phyloP scores from a whole-genome alignment of 1,284 basidiomycete genomes.

The Ganoderma sinense region DNA sequence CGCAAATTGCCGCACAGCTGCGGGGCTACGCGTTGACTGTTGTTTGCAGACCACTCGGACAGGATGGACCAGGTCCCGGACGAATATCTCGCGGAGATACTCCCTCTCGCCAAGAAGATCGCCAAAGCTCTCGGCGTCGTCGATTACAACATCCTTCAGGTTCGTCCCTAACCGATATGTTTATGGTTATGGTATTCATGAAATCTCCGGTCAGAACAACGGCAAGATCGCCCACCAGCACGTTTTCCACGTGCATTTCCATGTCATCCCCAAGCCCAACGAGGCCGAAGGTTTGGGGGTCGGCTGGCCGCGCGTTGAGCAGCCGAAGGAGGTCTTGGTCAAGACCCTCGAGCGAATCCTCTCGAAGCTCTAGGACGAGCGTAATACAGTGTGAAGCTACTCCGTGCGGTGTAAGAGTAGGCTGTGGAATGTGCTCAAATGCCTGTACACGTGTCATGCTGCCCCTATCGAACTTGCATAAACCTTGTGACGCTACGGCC shows the following conservation, averaged over 20 bases:
- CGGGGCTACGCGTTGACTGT: not conserved
- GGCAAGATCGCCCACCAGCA: slow-evolving; percentile 84
- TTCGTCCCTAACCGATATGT: slow-evolving; percentile 21
- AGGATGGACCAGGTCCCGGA: slow-evolving; percentile 86
- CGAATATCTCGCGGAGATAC: slow-evolving; percentile 73
- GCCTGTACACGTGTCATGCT: not conserved
- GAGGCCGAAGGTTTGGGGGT: slow-evolving; percentile 77
- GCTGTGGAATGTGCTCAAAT: not conserved
- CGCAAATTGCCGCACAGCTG: slow-evolving; percentile 21
- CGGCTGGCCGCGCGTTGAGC: slow-evolving; percentile 67
- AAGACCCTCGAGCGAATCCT: slow-evolving; percentile 62
- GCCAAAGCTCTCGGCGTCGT: slow-evolving; percentile 78
- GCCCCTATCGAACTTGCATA: not conserved
- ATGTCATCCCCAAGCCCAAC: slow-evolving; percentile 88
- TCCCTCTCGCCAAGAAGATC: slow-evolving; percentile 89
- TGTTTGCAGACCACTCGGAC: slow-evolving; percentile 68
- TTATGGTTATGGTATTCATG: not conserved
- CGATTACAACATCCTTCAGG: slow-evolving; percentile 89
- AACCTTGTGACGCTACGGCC: not conserved
- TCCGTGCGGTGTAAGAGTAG: not conserved
- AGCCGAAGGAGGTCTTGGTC: slow-evolving; percentile 64
- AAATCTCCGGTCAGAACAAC: slow-evolving; percentile 70
- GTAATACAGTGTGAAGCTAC: not conserved
- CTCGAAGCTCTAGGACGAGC: slow-evolving; percentile 49
- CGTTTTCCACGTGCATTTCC: slow-evolving; percentile 90